These are phyloP conservation scores for Lactuca saligna DNA, from an alignment of 129 eudicot species.

Conservation along the genomic window DNA sequence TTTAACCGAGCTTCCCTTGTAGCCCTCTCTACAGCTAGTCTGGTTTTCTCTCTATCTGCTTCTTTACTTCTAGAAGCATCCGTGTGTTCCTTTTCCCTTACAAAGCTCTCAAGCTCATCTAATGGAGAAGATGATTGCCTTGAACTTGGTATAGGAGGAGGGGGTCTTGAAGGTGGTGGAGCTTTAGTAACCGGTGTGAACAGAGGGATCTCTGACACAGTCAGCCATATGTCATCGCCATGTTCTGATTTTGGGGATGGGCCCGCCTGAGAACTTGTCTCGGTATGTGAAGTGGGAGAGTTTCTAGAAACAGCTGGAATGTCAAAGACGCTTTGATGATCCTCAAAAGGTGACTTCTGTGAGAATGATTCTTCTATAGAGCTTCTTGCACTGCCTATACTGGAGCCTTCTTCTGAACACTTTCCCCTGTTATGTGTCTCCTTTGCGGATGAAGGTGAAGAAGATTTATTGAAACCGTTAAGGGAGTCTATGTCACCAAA, in stretches of 20 bases:
- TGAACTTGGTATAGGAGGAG: constrained; percentile 68
- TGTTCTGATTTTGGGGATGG: constrained; percentile 48
- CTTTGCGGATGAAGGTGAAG: constrained; percentile 42
- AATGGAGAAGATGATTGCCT: constrained; percentile 32
- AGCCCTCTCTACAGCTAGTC: constrained; percentile 93
- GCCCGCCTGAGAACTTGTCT: constrained; percentile 47
- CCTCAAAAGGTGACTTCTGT: constrained; percentile 50
- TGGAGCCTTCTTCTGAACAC: constrained; percentile 48
- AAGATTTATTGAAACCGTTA: constrained; percentile 43
- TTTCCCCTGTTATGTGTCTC: constrained; percentile 43
- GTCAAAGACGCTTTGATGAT: constrained; percentile 53
- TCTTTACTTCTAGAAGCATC: constrained; percentile 66
- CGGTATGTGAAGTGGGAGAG: constrained; percentile 49
- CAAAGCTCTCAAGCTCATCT: constrained; percentile 65
- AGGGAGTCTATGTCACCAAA: constrained; percentile 76
- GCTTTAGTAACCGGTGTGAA: constrained; percentile 71
- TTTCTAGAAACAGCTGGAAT: constrained; percentile 49
- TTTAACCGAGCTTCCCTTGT: constrained; percentile 73
- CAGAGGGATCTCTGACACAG: constrained; percentile 89
- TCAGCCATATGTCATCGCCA: constrained; percentile 64
- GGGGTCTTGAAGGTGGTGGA: constrained; percentile 95
- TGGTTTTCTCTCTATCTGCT: constrained; percentile 58
- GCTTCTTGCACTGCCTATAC: constrained; percentile 34
- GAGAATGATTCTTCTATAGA: constrained; percentile 43
- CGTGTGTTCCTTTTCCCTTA: constrained; percentile 4